phyloP scores from a whole-genome alignment of 2,329 filamentous ascomycete species.

The Fusarium sp. region DNA sequence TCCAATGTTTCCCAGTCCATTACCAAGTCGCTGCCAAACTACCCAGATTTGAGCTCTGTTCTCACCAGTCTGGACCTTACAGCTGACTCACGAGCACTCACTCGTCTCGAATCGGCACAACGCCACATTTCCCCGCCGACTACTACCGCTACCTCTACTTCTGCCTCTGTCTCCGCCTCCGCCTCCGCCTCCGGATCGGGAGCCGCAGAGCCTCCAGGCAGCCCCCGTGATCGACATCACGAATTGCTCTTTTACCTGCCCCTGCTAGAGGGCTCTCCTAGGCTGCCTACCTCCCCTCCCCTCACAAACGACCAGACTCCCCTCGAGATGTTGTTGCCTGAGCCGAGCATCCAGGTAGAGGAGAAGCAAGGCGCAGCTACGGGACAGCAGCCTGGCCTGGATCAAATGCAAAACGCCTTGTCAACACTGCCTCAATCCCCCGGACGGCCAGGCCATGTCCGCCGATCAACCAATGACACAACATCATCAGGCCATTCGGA shows the following conservation, averaged over 20 bases:
- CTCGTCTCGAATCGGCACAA: conserved; percentile 50
- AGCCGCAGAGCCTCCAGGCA: conserved; percentile 55
- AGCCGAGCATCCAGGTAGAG: conserved; percentile 43
- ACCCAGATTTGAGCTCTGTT: conserved; percentile 60
- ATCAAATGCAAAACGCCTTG: conserved; percentile 34
- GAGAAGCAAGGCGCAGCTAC: conserved; percentile 46
- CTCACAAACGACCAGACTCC: conserved; percentile 36
- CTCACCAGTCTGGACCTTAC: conserved; percentile 55
- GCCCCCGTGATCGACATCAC: conserved; percentile 68
- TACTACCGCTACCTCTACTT: conserved; percentile 44
- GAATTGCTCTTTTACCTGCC: conserved; percentile 77
- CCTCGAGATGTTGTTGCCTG: conserved; percentile 48
- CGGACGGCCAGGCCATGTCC: conserved; percentile 55
- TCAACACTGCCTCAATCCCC: conserved; percentile 39
- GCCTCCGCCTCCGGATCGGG: conserved; percentile 47
- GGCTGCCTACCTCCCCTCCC: conserved; percentile 41
- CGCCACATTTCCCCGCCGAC: conserved; percentile 53
- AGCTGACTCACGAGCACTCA: conserved; percentile 56
- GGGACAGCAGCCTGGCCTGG: conserved; percentile 36
- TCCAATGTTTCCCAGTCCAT: conserved; percentile 64
- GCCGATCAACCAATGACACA: conserved; percentile 63
- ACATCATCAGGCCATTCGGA: conserved; percentile 68
- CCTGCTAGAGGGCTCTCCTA: conserved; percentile 66
- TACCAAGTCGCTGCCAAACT: conserved; percentile 60
- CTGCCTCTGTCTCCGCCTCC: conserved; percentile 38